phyloP scores from a whole-genome alignment of 202 grass and related monocot genomes.

The Saccharum hybrid region DNA sequence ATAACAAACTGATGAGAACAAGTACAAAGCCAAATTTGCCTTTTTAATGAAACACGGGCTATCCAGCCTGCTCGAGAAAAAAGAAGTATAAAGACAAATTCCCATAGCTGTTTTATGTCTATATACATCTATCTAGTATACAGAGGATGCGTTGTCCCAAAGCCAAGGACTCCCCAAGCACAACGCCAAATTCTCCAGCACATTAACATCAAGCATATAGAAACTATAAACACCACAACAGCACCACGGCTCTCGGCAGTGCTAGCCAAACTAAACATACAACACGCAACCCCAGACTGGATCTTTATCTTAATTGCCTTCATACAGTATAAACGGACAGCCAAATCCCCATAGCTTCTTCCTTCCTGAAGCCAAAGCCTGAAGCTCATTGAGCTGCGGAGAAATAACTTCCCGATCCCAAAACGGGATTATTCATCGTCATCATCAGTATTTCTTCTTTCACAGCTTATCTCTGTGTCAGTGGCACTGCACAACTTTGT shows the following conservation, averaged over 20 bases:
- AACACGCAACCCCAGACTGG: conserved; percentile 8
- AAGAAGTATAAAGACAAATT: too few relatives aligned
- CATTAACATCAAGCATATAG: conserved; percentile 29
- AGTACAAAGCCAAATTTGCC: background rate
- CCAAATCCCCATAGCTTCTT: conserved; percentile 42
- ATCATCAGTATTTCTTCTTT: conserved; percentile 23
- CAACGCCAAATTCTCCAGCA: background rate
- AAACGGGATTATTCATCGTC: conserved; percentile 30
- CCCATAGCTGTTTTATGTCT: too few relatives aligned
- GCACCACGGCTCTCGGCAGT: conserved; percentile 1
- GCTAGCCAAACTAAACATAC: conserved; percentile 35
- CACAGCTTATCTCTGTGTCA: conserved; percentile 36
- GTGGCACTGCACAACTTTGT: conserved; percentile 4
- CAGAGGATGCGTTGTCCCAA: background rate
- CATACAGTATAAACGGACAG: conserved; percentile 7
- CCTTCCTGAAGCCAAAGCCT: conserved; percentile 35
- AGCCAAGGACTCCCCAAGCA: conserved; percentile 16
- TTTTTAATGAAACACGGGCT: too few relatives aligned
- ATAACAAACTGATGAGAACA: too few relatives aligned
- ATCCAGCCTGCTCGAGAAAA: too few relatives aligned
- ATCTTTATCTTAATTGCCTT: conserved; percentile 44
- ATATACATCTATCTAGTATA: too few relatives aligned
- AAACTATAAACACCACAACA: conserved; percentile 14
- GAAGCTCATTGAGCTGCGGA: conserved; percentile 21
- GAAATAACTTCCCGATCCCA: conserved; percentile 22